A percentile compares a stretch with the other conserved stretches of the same genome.
phyloP scores from a whole-genome alignment of 164 flowering plant genomes.

The Berberis vulgaris region DNA sequence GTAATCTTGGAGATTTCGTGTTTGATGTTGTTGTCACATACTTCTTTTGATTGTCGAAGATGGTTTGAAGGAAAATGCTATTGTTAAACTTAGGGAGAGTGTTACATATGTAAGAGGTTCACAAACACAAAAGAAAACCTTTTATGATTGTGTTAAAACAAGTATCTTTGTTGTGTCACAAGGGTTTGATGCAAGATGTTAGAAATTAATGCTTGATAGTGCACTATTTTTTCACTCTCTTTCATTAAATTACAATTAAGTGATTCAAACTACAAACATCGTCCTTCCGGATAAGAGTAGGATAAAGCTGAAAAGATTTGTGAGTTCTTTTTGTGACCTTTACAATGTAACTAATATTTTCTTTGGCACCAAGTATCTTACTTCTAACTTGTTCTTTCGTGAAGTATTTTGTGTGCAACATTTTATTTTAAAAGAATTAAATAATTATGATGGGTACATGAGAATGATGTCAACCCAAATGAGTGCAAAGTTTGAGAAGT shows the following conservation, averaged over 20 bases:
- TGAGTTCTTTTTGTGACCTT: too few species aligned
- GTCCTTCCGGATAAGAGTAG: background rate
- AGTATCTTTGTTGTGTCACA: background rate
- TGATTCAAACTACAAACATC: background rate
- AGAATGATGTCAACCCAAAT: background rate
- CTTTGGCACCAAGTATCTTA: background rate
- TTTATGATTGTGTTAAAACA: background rate
- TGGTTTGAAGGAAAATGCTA: background rate
- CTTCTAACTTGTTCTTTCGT: background rate
- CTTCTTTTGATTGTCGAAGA: background rate
- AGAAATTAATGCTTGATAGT: background rate
- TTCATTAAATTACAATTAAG: too few species aligned
- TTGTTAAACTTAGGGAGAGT: background rate
- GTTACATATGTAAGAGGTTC: background rate
- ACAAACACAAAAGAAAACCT: background rate
- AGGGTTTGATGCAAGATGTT: background rate
- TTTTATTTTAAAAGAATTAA: background rate
- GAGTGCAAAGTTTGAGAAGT: background rate
- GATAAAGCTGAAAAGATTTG: background rate
- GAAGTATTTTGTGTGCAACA: background rate
- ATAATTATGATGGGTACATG: background rate
- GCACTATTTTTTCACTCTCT: background rate
- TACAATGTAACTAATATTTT: background rate
- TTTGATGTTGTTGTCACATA: background rate
- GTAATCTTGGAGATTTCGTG: background rate